Percentiles rank a stretch among this genome's conserved stretches.
Conservation (phyloP, 768 basidiomycete species). For the Gyrodon lividus region DNA sequence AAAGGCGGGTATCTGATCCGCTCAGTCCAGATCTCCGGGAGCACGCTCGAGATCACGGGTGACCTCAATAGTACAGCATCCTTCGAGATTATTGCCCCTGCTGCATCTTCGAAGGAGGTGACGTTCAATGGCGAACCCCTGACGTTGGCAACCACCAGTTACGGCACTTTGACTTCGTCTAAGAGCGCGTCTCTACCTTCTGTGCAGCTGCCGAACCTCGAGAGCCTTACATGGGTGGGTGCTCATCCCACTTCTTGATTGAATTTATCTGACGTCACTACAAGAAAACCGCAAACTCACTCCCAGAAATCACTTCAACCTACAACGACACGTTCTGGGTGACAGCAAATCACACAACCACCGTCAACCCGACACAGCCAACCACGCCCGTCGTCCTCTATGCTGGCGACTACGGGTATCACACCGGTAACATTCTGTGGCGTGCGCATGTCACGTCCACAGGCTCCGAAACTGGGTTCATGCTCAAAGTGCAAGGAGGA, state of each 20-base stretch:
- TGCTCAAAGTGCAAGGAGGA: conserved; percentile 42
- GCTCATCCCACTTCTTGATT: not conserved
- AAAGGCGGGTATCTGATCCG: conserved; percentile 51
- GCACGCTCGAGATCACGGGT: conserved; percentile 42
- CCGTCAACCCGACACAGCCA: conserved; percentile 39
- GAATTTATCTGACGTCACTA: conserved; percentile 1
- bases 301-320: conserved; percentile 36
- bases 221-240: conserved; percentile 18
- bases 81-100: conserved; percentile 50
- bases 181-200: conserved; percentile 12
- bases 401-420: conserved; percentile 50
- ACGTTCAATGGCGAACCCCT: conserved; percentile 44
- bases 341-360: conserved; percentile 39
- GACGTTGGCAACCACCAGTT: conserved; percentile 34
- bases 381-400: conserved; percentile 44
- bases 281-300: conserved; percentile 25
- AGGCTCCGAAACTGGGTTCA: conserved; percentile 45
- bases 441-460: conserved; percentile 49
- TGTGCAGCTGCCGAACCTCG: conserved; percentile 21
- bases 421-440: conserved; percentile 53
- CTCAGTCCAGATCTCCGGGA: conserved; percentile 34
- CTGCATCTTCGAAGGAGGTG: conserved; percentile 36
- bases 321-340: conserved; percentile 47
- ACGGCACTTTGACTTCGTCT: conserved; percentile 39
- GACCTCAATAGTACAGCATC: conserved; percentile 43